phyloP scores from a whole-genome alignment of 2,329 filamentous ascomycete species.

The Penicillium freii region DNA sequence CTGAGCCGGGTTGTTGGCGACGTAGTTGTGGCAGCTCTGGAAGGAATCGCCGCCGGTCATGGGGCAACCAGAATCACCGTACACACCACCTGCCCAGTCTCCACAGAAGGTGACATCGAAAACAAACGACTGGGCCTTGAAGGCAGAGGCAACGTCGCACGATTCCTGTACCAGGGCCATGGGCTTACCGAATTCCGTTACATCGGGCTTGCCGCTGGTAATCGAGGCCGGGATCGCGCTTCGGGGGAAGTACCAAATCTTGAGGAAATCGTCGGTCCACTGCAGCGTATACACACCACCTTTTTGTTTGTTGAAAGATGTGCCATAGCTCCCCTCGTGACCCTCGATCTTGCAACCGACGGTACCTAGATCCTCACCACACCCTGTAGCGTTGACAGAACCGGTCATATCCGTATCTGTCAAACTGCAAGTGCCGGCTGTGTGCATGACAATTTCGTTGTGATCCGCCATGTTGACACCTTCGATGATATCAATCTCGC shows the following conservation, averaged over 20 bases:
- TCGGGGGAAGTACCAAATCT: slow-evolving; percentile 54
- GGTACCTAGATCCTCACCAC: slow-evolving; percentile 43
- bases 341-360: slow-evolving; percentile 45
- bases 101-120: slow-evolving; percentile 57
- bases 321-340: slow-evolving; percentile 48
- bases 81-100: slow-evolving; percentile 54
- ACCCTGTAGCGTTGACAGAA: slow-evolving; percentile 48
- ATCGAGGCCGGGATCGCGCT: slow-evolving; percentile 48
- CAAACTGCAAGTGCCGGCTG: slow-evolving; percentile 45
- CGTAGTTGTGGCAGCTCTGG: slow-evolving; percentile 68
- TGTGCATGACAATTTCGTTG: slow-evolving; percentile 52
- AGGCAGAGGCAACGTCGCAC: slow-evolving; percentile 43
- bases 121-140: slow-evolving; percentile 44
- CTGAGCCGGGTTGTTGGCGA: slow-evolving; percentile 64
- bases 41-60: slow-evolving; percentile 61
- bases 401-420: slow-evolving; percentile 50
- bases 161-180: slow-evolving; percentile 45
- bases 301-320: slow-evolving; percentile 51
- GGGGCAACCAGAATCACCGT: slow-evolving; percentile 49
- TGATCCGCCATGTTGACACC: slow-evolving; percentile 48
- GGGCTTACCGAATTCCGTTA: slow-evolving; percentile 47
- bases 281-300: slow-evolving; percentile 54
- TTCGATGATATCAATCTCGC: slow-evolving; percentile 55
- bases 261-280: slow-evolving; percentile 47
- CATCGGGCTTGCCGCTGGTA: slow-evolving; percentile 43